phyloP scores from a whole-genome alignment of 257 asterid species.

The Fraxinus excelsior region DNA sequence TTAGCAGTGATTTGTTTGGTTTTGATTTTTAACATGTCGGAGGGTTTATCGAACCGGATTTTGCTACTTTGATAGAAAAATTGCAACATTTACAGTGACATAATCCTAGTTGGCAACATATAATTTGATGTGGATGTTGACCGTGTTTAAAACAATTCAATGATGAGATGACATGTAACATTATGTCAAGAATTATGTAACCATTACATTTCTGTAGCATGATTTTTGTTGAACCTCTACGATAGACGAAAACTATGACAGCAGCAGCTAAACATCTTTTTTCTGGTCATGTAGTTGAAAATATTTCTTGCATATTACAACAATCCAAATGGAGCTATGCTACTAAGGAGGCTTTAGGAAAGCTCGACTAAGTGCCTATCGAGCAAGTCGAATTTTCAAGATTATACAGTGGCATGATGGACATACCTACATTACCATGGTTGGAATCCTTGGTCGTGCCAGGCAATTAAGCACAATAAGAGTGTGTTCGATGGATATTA shows the following conservation, averaged over 20 bases:
- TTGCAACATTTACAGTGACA: too few species aligned
- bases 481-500: too few species aligned
- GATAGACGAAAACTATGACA: constrained; percentile 35
- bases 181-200: too few species aligned
- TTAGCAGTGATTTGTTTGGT: too few species aligned
- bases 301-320: constrained; percentile 54
- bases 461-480: constrained; percentile 69
- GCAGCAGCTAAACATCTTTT: constrained; percentile 44
- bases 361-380: constrained; percentile 71
- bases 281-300: constrained; percentile 54
- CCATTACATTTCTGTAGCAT: too few species aligned
- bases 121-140: too few species aligned
- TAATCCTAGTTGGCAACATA: too few species aligned
- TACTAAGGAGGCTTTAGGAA: constrained; percentile 64
- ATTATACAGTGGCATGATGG: constrained; percentile 81
- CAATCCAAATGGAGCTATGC: constrained; percentile 72
- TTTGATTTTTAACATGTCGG: too few species aligned
- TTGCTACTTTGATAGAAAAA: too few species aligned
- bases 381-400: constrained; percentile 86
- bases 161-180: too few species aligned
- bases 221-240: constrained; percentile 13
- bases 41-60: constrained; percentile 4
- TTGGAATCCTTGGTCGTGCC: constrained; percentile 94
- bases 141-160: too few species aligned
- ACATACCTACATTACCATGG: constrained; percentile 92